These are phyloP conservation scores for Russula virescens DNA, from an alignment of 768 basidiomycete genomes.

Conservation along the genomic window DNA sequence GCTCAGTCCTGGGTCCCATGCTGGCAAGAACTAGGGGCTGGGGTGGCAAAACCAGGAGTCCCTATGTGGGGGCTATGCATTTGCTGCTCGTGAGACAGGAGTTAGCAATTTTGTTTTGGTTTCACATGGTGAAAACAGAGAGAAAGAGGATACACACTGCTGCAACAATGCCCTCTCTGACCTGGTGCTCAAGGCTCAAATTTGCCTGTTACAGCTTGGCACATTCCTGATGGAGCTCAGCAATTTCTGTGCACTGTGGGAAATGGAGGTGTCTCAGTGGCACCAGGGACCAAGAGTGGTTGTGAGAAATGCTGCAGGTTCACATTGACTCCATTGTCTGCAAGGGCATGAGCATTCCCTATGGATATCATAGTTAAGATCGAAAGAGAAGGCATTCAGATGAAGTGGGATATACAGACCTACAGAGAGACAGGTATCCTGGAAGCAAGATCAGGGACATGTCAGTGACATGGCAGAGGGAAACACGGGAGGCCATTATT, in stretches of 20 bases:
- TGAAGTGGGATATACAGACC: conserved; percentile 23
- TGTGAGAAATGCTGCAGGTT: conserved; percentile 25
- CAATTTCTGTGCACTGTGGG: conserved; percentile 60
- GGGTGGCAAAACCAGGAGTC: conserved; percentile 57
- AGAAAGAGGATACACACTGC: conserved; percentile 39
- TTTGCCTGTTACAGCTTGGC: conserved; percentile 70
- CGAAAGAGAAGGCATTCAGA: not conserved
- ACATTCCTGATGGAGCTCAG: conserved; percentile 73
- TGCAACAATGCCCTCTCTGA: conserved; percentile 50
- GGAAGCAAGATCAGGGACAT: conserved; percentile 15
- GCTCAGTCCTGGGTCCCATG: too few species aligned
- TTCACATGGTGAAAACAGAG: not conserved
- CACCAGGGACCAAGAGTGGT: conserved; percentile 29
- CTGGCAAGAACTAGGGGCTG: conserved; percentile 68
- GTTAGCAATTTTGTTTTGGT: not conserved
- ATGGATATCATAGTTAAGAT: conserved; percentile 20
- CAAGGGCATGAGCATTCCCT: conserved; percentile 82
- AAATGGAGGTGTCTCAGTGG: conserved; percentile 28
- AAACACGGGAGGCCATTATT: conserved; percentile 23
- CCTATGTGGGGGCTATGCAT: conserved; percentile 24
- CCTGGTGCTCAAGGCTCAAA: conserved; percentile 66
- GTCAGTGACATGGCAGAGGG: conserved; percentile 11
- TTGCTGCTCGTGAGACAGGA: not conserved
- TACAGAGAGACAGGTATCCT: conserved; percentile 47
- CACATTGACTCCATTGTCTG: conserved; percentile 57